Base-by-base conservation (phyloP, 2,329 filamentous ascomycete species). In the Davidsoniella neocaledoniae region DNA sequence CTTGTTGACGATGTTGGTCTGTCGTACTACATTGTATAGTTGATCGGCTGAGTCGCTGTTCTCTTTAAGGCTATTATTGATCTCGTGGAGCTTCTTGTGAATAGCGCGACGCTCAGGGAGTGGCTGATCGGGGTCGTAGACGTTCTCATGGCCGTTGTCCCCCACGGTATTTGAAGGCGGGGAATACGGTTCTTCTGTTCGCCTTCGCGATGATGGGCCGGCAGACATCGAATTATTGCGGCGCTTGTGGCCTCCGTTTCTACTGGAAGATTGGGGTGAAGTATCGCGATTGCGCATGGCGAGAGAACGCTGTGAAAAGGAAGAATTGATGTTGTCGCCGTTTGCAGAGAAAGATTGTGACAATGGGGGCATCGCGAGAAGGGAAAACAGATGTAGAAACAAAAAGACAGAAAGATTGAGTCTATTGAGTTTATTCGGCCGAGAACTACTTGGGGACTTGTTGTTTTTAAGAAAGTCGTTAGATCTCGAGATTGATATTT, bases 71-170 rank as follows among this genome's bases (percentile, higher is more conserved):
- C 65, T 62, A 33, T 67, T 82, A 61, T 66, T 69, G n/a, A 93
- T 68, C 41, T 80, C 76, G 54, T 88, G 76, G 52, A 87, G 72
- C 8, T 72, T 73, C 51, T 77, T 77, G 53, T 87, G 82, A 33
- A 94, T 67, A 48, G 70, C 66, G 21, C 88, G 74, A 39, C 86
- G 77, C 63, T 87, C 76, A 41, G 82, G 76, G 10, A 82, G 69
- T 51, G 86, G 72, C 61, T 95, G 90, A 54, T 93, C 80, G 0
- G 87, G 88, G 59, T 95, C 83, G 63, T 88, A 94, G 4, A 70
- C 68, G 17, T 74, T 69, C 6, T 54, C 48, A 16, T 56, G 56
- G 47, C 55, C 57, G 10, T 54, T 52, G 9, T 53, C 46, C 36
- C 43, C 44, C 6, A 38, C 55, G 7, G 56, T 55, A 17, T 55